Base-by-base conservation (phyloP, 1,139 yeast genomes). In the Blastobotrys aristatus region DNA sequence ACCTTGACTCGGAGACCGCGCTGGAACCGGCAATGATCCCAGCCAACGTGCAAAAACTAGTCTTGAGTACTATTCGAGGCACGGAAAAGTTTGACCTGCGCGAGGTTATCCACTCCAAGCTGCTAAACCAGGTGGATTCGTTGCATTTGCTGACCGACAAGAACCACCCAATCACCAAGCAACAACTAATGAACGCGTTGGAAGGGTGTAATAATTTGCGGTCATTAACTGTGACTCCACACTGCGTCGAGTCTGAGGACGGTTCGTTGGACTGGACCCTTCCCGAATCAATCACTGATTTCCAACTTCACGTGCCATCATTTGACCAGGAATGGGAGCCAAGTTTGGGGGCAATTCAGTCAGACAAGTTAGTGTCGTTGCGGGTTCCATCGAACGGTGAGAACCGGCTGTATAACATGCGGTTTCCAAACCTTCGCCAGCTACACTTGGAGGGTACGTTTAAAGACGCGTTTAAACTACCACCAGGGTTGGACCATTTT, bases 311-410 rank as follows among this genome's bases (percentile, higher is more conserved):
- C 26, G 48, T 46, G 1, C 48, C 48, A 14, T 36, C 40, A n/a
- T 46, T 46, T 36, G 48, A 46, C 21, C 42, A 46, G 20, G 48
- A 46, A 16, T 46, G 48, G 48, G 24, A 36, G 5, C 48, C 48
- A 7, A 46, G 48, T 29, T 17, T 16, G 18, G 48, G 48, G 2
- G n/a, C 45, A 7, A 46, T 46, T 22, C 20, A 34, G n/a, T 46
- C 48, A 11, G 33, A 40, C 8, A 31, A 16, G 1, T 33, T 46
- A 11, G 18, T 17, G 26, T 46, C 42, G 14, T 29, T 46, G 18
- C 31, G 35, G 10, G 48, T 46, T 6, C 48, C 48, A 5, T 46
- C 48, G 4, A 46, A 46, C 36, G 48, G 48, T 14, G 48, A 46
- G 21, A 46, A 46, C 30, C 37, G 48, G 13, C 33, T 46, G 14